A percentile compares a stretch with the other conserved stretches of the same genome.
Conservation (phyloP, 179 eudicot genomes). For the Silene vulgaris region DNA sequence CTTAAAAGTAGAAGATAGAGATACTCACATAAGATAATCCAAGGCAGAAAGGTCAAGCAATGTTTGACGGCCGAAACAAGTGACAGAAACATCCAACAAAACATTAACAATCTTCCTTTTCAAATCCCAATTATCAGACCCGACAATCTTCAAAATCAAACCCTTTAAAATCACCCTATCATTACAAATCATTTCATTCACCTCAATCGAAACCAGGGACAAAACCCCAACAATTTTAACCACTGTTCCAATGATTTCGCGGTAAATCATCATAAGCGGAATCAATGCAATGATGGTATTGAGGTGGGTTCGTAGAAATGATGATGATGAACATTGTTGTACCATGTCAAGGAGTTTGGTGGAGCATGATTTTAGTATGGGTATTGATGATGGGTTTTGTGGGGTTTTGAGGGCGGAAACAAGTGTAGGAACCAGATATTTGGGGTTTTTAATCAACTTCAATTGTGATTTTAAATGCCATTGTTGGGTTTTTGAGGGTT, state of each 20-base stretch:
- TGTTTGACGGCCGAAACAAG: constrained; percentile 37
- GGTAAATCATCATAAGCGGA: constrained; percentile 23
- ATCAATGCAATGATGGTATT: constrained; percentile 30
- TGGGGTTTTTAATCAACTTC: neutral
- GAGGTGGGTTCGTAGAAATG: constrained; percentile 10
- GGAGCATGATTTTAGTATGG: constrained; percentile 20
- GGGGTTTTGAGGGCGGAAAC: constrained; percentile 30
- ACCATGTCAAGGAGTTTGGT: constrained; percentile 18
- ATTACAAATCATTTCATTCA: constrained; percentile 40
- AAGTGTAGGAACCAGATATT: constrained; percentile 21
- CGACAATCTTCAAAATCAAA: constrained; percentile 28
- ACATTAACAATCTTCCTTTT: constrained; percentile 46
- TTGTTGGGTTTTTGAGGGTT: neutral
- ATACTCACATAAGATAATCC: constrained; percentile 48
- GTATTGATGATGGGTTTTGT: constrained; percentile 23
- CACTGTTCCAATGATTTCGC: constrained; percentile 24
- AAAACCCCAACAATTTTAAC: constrained; percentile 43
- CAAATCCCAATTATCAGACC: constrained; percentile 23
- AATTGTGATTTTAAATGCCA: neutral
- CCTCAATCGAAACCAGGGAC: constrained; percentile 42
- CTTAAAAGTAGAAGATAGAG: constrained; percentile 5
- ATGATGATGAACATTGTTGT: neutral
- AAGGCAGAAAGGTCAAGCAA: constrained; percentile 38
- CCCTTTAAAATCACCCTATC: constrained; percentile 37
- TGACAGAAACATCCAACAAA: constrained; percentile 49